Conservation (phyloP, 352 stramenopile species). For the Labyrinthula sp. region DNA sequence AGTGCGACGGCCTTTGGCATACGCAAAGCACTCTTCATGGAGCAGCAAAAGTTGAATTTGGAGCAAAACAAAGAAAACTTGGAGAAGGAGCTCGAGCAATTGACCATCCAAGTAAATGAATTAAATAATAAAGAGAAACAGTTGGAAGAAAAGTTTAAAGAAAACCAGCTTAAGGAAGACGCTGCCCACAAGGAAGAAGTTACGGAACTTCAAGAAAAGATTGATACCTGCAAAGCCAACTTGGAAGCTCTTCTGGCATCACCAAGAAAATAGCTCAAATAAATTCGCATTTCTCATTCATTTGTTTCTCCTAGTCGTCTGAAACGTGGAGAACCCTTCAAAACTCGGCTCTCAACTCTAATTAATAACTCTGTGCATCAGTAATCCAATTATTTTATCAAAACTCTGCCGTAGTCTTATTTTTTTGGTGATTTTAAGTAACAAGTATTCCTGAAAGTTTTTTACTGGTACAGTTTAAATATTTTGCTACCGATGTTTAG, state of each 20-base stretch:
- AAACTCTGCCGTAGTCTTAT: no score
- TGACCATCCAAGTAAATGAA: conserved; percentile 53
- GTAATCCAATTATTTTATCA: no score
- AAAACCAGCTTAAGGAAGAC: conserved; percentile 46
- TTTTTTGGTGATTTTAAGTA: no score
- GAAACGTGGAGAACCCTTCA: no score
- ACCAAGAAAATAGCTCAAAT: conserved; percentile 47
- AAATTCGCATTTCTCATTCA: no score
- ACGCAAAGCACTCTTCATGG: conserved; percentile 67
- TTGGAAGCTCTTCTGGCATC: conserved; percentile 52
- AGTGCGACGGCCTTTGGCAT: conserved; percentile 70
- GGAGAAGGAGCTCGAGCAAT: conserved; percentile 48
- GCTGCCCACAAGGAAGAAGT: conserved; percentile 60
- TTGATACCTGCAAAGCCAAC: conserved; percentile 64
- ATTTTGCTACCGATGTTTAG: no score
- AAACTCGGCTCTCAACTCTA: no score
- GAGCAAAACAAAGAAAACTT: conserved; percentile 54
- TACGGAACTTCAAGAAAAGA: conserved; percentile 53
- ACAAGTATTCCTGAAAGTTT: no score
- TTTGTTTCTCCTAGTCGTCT: no score
- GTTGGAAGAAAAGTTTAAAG: conserved; percentile 33
- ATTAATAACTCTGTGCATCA: no score
- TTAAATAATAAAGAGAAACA: conserved; percentile 35
- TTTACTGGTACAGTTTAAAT: no score
- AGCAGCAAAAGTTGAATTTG: conserved; percentile 65